Evolutionary conservation across 768 basidiomycete genomes (phyloP), one percentile per base, ranked within the genome.

Genomic region (Tricholoma sp.): DNA sequence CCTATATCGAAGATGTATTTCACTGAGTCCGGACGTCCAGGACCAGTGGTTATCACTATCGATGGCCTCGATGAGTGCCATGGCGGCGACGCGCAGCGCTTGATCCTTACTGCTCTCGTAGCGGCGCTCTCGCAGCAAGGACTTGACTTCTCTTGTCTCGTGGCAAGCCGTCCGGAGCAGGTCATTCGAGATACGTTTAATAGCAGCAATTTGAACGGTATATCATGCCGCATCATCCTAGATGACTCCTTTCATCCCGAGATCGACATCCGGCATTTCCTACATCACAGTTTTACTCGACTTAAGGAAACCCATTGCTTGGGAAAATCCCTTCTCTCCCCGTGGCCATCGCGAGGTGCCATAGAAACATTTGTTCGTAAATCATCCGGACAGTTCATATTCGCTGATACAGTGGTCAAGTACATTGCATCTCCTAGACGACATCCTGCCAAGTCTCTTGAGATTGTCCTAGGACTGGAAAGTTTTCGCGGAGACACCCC

Each of bases 341-440:
- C 39, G 4, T 54, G 53, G 53, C 53, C 53, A n/a, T 32, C 42
- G 4, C 28, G n/a, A 31, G 6, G 13, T 12, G 41, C 20, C 32
- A 33, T 54, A 15, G 24, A 54, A 1, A 31, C 11, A 2, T 18
- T 54, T 5, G 53, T 54, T 1, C 11, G 15, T 2, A 54, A 54
- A 34, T 54, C 53, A 29, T 54, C 53, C 24, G 53, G 53, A n/a
- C 53, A 54, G 28, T 54, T 54, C 31, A 54, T 54, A 24, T 54
- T 31, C 34, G 53, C 53, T 12, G 28, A 41, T 1, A 54, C 53
- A 31, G 53, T 47, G 24, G n/a, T 54, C 9, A 42, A 45, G 12
- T 47, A 54, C 8, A 20, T 47, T 12, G 9, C 15, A 5, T 54
- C 53, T 13, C n/a, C 7, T 4, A 42, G 18, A n/a, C 53, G 47